Evolutionary conservation across 106 monocot species (phyloP).

Genomic region (Acanthochlamys bracteata): DNA sequence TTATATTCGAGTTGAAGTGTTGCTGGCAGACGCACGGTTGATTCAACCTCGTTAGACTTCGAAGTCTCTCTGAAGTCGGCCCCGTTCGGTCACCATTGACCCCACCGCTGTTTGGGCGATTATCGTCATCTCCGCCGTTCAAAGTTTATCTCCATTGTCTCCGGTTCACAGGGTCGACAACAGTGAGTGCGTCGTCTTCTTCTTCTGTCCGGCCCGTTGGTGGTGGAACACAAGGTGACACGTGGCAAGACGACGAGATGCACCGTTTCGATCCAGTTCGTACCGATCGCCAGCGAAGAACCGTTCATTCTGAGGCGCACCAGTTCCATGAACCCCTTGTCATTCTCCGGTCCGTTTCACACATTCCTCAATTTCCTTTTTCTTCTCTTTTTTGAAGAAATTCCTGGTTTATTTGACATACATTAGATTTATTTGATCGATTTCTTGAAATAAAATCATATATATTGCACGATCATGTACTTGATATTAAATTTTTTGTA

Average conservation of each 20-base stretch:
- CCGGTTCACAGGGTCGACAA: not conserved
- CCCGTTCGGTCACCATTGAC: not conserved
- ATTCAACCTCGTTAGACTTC: too few species aligned
- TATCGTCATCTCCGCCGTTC: constrained; percentile 1
- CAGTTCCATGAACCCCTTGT: constrained; percentile 40
- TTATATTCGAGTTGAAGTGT: too few species aligned
- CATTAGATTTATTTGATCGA: too few species aligned
- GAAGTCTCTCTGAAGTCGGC: not conserved
- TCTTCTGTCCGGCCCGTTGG: not conserved
- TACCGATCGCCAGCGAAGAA: constrained; percentile 46
- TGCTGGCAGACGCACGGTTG: too few species aligned
- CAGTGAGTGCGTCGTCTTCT: not conserved
- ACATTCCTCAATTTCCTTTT: not conserved
- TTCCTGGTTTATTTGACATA: too few species aligned
- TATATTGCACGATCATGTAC: too few species aligned
- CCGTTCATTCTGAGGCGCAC: constrained; percentile 73
- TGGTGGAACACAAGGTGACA: not conserved
- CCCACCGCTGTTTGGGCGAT: not conserved
- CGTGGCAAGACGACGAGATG: constrained; percentile 6
- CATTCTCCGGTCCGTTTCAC: constrained; percentile 53
- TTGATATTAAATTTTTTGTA: too few species aligned
- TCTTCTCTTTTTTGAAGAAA: not conserved
- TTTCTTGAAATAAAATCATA: too few species aligned
- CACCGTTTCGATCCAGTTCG: constrained; percentile 50
- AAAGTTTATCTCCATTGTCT: not conserved